Evolutionary conservation across 2,329 filamentous ascomycete species (phyloP).

Genomic region (Clarireedia hainanense): DNA sequence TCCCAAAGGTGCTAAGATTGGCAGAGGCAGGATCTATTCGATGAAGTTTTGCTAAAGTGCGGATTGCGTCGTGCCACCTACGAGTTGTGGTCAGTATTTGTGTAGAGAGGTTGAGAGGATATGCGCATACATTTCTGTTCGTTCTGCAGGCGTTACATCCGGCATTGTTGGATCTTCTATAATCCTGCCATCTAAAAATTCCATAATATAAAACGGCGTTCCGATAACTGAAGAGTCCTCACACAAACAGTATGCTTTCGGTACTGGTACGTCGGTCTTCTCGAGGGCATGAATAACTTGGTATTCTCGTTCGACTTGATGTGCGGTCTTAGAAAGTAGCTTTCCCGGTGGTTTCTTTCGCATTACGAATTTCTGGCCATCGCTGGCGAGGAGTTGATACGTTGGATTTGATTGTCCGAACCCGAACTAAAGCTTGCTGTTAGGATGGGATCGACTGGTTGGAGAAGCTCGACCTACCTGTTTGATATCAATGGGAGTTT

Average conservation of each 20-base stretch:
- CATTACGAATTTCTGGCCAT: slow-evolving; percentile 71
- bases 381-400: slow-evolving; percentile 74
- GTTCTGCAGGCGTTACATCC: slow-evolving; percentile 57
- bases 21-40: slow-evolving; percentile 58
- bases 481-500: slow-evolving; percentile 77
- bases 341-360: slow-evolving; percentile 97
- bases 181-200: slow-evolving; percentile 87
- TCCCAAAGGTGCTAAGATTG: slow-evolving; percentile 67
- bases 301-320: slow-evolving; percentile 95
- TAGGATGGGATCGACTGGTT: not conserved
- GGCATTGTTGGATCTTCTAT: slow-evolving; percentile 84
- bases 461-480: slow-evolving; percentile 51
- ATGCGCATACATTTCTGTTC: slow-evolving; percentile 56
- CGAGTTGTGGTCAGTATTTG: slow-evolving; percentile 1
- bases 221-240: slow-evolving; percentile 74
- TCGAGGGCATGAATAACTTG: slow-evolving; percentile 79
- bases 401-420: slow-evolving; percentile 98
- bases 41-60: slow-evolving; percentile 81
- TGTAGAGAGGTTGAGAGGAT: not conserved
- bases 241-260: slow-evolving; percentile 75
- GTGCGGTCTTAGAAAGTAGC: slow-evolving; percentile 86
- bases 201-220: slow-evolving; percentile 96
- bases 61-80: slow-evolving; percentile 76
- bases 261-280: slow-evolving; percentile 75
- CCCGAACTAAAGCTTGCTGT: slow-evolving; percentile 58